Conservation (phyloP, 495 filamentous ascomycete species). For the Aspergillus cavernicola region DNA sequence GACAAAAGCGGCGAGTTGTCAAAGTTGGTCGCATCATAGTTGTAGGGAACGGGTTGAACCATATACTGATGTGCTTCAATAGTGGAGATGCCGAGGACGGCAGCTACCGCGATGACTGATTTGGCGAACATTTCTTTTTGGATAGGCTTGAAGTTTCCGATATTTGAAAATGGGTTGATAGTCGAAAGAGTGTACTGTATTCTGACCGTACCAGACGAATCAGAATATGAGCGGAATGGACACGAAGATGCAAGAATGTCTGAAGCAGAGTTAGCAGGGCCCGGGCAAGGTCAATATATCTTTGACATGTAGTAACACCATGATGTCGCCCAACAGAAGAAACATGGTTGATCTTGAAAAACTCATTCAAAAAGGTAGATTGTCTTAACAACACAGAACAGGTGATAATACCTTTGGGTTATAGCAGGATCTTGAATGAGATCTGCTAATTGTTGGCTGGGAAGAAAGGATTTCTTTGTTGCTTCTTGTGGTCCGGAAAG, state of each 20-base stretch:
- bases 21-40: conserved; percentile 31
- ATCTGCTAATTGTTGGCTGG: not conserved
- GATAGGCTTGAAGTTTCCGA: conserved; percentile 18
- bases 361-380: not conserved
- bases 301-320: not conserved
- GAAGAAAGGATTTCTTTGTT: not conserved
- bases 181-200: conserved; percentile 15
- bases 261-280: not conserved
- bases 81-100: conserved; percentile 47
- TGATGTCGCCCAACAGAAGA: not conserved
- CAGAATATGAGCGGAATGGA: conserved; percentile 23
- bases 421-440: conserved; percentile 3
- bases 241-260: conserved; percentile 4
- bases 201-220: conserved; percentile 45
- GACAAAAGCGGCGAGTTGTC: conserved; percentile 59
- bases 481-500: conserved; percentile 14
- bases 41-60: conserved; percentile 63
- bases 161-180: conserved; percentile 25
- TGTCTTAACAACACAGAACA: not conserved
- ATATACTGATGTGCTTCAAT: conserved; percentile 67
- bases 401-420: conserved; percentile 16
- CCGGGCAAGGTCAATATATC: not conserved
- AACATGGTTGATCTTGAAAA: not conserved
- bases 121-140: conserved; percentile 43
- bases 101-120: conserved; percentile 31